Base-by-base conservation (phyloP, 169 alveolate genomes). In the Babesia bigemina region DNA sequence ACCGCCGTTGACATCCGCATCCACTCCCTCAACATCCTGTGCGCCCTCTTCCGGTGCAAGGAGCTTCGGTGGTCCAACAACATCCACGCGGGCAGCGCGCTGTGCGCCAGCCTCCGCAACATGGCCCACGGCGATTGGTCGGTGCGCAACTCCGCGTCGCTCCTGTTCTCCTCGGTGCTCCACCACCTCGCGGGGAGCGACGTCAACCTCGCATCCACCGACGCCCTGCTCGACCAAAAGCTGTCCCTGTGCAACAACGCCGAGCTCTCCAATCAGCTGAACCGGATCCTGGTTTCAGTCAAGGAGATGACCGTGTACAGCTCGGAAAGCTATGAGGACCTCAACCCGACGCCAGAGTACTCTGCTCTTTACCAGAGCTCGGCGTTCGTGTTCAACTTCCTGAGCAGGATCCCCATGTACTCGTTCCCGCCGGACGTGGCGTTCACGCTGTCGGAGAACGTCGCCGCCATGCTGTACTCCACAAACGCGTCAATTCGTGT, bases 11-110 rank as follows among this genome's bases (percentile, higher is more conserved):
- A 71, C 33, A 61, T 71, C 16, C 57, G 81, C 28, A 77, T 66
- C 19, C 71, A 66, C 57, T 70, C 75, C 11, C 76, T 77, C 28
- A 77, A 77, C 79, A 77, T 77, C 29, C 29, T 77, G 49, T 63
- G 86, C 39, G 73, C 73, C 36, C 48, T 77, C 29, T 77, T 63
- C 79, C 69, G 79, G 6, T 77, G 79, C 78, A 70, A 58, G 53
- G 79, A 77, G 61, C 65, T 67, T 29, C 19, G 75, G 58, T 66
- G 70, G 73, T 58, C 74, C 17, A 77, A 77, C 79, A 49, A 73
- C 33, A 44, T 58, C 3, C 67, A 73, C 49, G 72, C 58, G 10
- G 84, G 66, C 6, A 50, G 26, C n/a, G 74, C 73, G 22, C 45
- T 73, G 3, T 57, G 74, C 42, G 65, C 70, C 11, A 58, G 84